Base-by-base conservation (phyloP, 2,329 filamentous ascomycete genomes). In the Neospermospora avenae region DNA sequence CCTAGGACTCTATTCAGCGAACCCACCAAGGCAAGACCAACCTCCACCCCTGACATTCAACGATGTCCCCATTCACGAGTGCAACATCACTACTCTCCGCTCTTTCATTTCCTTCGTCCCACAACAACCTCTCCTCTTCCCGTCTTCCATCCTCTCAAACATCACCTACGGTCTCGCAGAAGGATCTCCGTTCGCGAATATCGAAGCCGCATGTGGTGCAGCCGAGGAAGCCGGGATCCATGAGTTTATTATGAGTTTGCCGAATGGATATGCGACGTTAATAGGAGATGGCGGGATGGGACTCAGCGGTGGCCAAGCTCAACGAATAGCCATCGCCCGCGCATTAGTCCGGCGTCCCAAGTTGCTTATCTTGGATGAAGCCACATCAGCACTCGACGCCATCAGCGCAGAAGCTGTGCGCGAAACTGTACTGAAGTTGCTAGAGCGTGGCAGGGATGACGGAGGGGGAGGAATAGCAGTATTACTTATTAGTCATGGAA, bases 361-460 rank as follows among this genome's bases (percentile, higher is more conserved):
- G 42, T 77, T 97, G 2, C 76, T 97, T 16, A 81, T 97, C 2
- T 76, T 97, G 1, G 93, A 98, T 68, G 93, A 97, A 75, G 90
- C 92, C 0, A 97, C 93, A 0, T 90, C 86, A 25, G 88, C 89
- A 0, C 78, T 98, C 0, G 93, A 97, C 69, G 79, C 81, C 0
- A 83, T 87, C 66, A 87, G 82, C 41, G 86, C 90, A 0, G 80
- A 80, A 2, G 75, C 81, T 1, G 81, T 97, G 3, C 78, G 89
- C 13, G 75, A 81, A 8, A 87, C 87, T 0, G 79, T 96, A 42
- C 73, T 73, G 37, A 70, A 70, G 0, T 74, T 95, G 1, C 76
- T 87, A 13, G 52, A 62, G 22, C 57, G 61, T 46, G 44, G 55
- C 7, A 51, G 56, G 14, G 48, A 55, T 11, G 48, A 41, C 5